Base-by-base conservation (phyloP, 140 eudicot species). In the Anethum foeniculum region DNA sequence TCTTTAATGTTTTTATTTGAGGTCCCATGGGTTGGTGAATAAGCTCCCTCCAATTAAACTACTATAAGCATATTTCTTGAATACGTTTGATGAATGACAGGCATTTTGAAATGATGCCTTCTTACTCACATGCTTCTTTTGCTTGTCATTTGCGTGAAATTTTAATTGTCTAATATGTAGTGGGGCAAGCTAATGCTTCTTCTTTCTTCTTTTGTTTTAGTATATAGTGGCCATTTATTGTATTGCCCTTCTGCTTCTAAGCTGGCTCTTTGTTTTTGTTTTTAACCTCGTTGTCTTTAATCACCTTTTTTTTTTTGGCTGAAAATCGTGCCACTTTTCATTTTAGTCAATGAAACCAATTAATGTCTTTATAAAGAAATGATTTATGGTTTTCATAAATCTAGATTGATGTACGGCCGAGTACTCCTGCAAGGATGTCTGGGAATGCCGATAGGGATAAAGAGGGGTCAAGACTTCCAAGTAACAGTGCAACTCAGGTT, bases 381-480 rank as follows among this genome's bases (percentile, higher is more conserved):
- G 71, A 81, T 39, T 23, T 76, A 14, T 56, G 71, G 30, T 39
- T 78, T 83, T 85, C 71, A 64, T 67, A 44, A 78, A 73, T 81
- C 46, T 81, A 90, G 93, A 80, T 77, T 78, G 97, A 93, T 68
- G 91, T 80, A 79, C 85, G 90, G 62, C 88, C 91, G 21, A 90
- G 71, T 83, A 88, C 89, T 72, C 90, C 88, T 79, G 85, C 91
- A 58, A 89, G 93, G 83, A 78, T 92, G 75, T 84, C 91, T 73
- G 91, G 88, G 46, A 81, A 76, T 81, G 71, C 86, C 58, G 92
- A 89, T 65, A 89, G 90, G 80, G 97, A 90, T 77, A 89, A 86
- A 86, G 96, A 90, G 67, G 43, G 79, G 36, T 68, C 83, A 69
- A 89, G 92, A 84, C 75, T 83, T 75, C 86, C 91, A 19, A 89